A percentile compares a stretch with the other conserved stretches of the same genome.
These are phyloP conservation scores for Sutorius eximius DNA, from an alignment of 1,284 basidiomycete genomes.

Conservation along the genomic window DNA sequence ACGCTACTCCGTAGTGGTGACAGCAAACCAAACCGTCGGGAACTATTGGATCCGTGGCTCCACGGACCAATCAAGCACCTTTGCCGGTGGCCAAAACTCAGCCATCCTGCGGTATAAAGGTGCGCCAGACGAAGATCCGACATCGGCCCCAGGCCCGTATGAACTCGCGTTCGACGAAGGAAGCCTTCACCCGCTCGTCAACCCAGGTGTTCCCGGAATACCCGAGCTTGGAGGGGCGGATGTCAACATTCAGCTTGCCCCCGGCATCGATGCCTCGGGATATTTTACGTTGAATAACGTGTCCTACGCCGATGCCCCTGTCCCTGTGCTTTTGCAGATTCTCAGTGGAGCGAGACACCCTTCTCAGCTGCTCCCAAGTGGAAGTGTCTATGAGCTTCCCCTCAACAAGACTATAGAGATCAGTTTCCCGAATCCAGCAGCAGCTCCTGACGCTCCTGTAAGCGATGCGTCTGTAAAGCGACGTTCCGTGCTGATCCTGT, in stretches of 20 bases:
- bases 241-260: too few relatives aligned
- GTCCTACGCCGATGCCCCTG: too few relatives aligned
- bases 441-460: conserved; percentile 36
- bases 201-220: conserved; percentile 31
- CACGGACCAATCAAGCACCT: conserved; percentile 18
- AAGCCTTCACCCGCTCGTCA: conserved; percentile 31
- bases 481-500: conserved; percentile 3
- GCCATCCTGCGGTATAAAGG: conserved; percentile 48
- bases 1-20: conserved; percentile 38
- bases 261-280: too few relatives aligned
- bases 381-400: conserved; percentile 46
- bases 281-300: too few relatives aligned
- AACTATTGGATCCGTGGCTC: conserved; percentile 36
- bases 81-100: conserved; percentile 37
- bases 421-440: conserved; percentile 24
- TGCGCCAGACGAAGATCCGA: conserved; percentile 38
- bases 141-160: conserved; percentile 17
- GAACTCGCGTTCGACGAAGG: conserved; percentile 32
- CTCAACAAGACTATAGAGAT: conserved; percentile 49
- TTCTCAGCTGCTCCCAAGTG: conserved; percentile 44
- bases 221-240: conserved; percentile 38
- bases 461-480: conserved; percentile 8
- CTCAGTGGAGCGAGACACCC: conserved; percentile 46
- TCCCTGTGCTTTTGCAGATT: conserved; percentile 52
- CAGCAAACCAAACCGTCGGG: conserved; percentile 38